Percentiles rank a stretch among this genome's conserved stretches.
Evolutionary conservation across 768 basidiomycete genomes (phyloP).

Genomic region (Crucibulum laeve): DNA sequence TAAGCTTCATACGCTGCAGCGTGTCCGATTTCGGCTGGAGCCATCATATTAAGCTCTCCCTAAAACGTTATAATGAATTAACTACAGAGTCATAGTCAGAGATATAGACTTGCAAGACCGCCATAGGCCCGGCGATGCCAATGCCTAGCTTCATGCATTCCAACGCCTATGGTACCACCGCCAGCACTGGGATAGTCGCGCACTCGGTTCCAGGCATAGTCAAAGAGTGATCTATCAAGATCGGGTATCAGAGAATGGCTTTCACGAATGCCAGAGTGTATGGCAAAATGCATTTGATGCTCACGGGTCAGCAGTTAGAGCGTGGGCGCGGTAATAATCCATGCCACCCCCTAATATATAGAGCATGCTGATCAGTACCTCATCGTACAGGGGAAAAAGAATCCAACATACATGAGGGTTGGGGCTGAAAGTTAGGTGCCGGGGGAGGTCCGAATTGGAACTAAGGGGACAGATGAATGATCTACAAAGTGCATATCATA

Average conservation of each 20-base stretch:
- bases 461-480: constrained; percentile 15
- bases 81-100: constrained; percentile 1
- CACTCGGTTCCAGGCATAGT: constrained; percentile 47
- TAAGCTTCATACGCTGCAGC: constrained; percentile 79
- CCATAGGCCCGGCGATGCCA: constrained; percentile 70
- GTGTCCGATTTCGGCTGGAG: constrained; percentile 62
- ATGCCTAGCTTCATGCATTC: constrained; percentile 54
- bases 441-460: constrained; percentile 40
- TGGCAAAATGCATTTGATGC: constrained; percentile 18
- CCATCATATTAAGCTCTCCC: constrained; percentile 48
- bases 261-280: constrained; percentile 8
- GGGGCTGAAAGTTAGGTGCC: constrained; percentile 37
- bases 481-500: neutral
- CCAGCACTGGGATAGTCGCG: constrained; percentile 32
- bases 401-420: constrained; percentile 45
- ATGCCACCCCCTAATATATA: constrained; percentile 48
- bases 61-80: constrained; percentile 15
- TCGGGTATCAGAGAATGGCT: constrained; percentile 26
- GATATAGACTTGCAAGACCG: constrained; percentile 38
- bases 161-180: constrained; percentile 38
- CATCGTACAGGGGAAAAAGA: constrained; percentile 11
- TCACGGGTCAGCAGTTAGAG: constrained; percentile 53
- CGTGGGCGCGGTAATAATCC: constrained; percentile 65
- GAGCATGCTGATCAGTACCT: constrained; percentile 10
- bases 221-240: constrained; percentile 50